Base-by-base conservation (phyloP, 2,329 filamentous ascomycete species). In the Calonectria multiphialidica region DNA sequence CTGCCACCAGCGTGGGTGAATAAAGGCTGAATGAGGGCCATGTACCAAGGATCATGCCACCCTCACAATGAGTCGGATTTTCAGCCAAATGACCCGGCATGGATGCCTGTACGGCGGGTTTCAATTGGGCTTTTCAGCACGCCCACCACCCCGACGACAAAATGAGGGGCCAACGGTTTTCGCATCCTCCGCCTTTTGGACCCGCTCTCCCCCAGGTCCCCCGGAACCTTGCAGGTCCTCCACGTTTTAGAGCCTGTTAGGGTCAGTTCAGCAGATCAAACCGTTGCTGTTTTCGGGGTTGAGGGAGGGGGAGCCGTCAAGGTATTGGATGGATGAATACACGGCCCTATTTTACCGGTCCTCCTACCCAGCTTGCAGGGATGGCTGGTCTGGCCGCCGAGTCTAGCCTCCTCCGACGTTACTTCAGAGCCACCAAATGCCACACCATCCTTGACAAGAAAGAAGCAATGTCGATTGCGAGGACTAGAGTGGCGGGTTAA, bases 291-390 rank as follows among this genome's bases (percentile, higher is more conserved):
- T 75, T 75, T 63, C 33, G 63, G 74, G 49, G 53, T 57, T 25
- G 62, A 45, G 73, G 64, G 68, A 72, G 64, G 63, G 61, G 66
- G 57, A 61, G 66, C 63, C 71, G 55, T 45, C 45, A n/a, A 73
- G 44, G 61, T 35, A 75, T 74, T 74, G 67, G 72, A 49, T 68
- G 79, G 79, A 70, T 80, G 75, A 81, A 79, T 75, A 37, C 25
- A 33, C 47, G 61, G 16, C 44, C 55, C 49, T 66, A 73, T 81
- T 81, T 79, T 80, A n/a, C 78, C 79, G 75, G 69, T 66, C 79
- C 63, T 75, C 50, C 74, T 77, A 75, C 72, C 73, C 70, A 70
- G 70, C 49, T 73, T 74, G 35, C 72, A 67, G 49, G 71, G 76
- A 68, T 78, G 16, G 33, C 45, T 50, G 42, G 44, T 66, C 49